These are phyloP conservation scores for Apiotrichum akiyoshidainum DNA, from an alignment of 1,284 basidiomycete species.

Conservation along the genomic window DNA sequence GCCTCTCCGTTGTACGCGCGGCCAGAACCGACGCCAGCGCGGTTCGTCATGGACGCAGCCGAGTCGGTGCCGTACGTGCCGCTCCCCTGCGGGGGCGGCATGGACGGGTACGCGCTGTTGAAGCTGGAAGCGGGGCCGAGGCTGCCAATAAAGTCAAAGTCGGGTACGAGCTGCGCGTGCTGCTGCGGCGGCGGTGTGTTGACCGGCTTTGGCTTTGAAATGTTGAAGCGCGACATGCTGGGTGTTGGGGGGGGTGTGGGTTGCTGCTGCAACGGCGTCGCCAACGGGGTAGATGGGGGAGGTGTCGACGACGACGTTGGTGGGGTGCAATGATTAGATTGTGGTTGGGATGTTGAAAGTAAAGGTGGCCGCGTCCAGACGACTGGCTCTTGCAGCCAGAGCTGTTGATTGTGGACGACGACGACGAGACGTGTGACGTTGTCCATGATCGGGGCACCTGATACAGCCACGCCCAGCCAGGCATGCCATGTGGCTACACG, in stretches of 20 bases:
- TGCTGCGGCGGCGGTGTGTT: slow-evolving; percentile 20
- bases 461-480: too few relatives aligned
- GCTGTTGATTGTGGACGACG: too few relatives aligned
- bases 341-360: too few relatives aligned
- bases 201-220: slow-evolving; percentile 29
- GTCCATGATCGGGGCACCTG: too few relatives aligned
- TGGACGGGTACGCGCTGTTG: slow-evolving; percentile 24
- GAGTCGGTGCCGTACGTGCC: slow-evolving; percentile 5
- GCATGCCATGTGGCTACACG: too few relatives aligned
- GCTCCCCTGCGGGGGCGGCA: slow-evolving; percentile 1
- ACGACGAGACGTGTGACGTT: too few relatives aligned
- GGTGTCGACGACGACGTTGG: neutral
- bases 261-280: neutral
- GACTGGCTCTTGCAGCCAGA: too few relatives aligned
- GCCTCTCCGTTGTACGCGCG: neutral
- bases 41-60: neutral
- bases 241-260: slow-evolving; percentile 22
- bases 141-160: slow-evolving; percentile 14
- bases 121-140: slow-evolving; percentile 10
- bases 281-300: too few relatives aligned
- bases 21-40: slow-evolving; percentile 4
- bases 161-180: neutral
- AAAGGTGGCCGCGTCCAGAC: too few relatives aligned
- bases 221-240: slow-evolving; percentile 31
- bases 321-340: too few relatives aligned